Base-by-base conservation (phyloP, 2,329 filamentous ascomycete genomes). In the Ophiostoma pallidulum region DNA sequence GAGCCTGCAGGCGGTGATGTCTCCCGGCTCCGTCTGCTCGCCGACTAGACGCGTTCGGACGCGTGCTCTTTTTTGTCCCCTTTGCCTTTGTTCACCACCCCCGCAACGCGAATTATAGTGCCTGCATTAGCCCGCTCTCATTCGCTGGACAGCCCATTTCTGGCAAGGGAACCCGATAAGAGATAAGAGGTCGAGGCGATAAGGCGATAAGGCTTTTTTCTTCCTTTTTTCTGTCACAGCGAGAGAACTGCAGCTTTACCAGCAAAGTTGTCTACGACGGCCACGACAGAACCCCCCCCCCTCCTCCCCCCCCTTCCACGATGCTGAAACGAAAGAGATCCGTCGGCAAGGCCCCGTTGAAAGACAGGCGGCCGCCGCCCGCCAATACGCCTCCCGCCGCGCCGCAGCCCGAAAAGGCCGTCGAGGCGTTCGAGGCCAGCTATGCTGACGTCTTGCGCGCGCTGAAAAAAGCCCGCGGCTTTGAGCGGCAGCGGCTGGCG, bases 401-500 rank as follows among this genome's bases (percentile, higher is more conserved):
- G 7, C 50, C 53, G 2, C 47, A 51, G 19, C 53, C 53, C 2
- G 50, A 54, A 24, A 49, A 49, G 22, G 50, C 50, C 26, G 35
- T 54, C 13, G 31, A 31, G 13, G 19, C 31, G 8, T 54, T 55
- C 16, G 50, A 54, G 35, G 45, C 45, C 13, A 50, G 47, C 47
- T 22, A 45, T 5, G 35, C 77, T 59, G 72, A 80, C 31, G 69
- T 91, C 8, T 73, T 74, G 52, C 74, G 78, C 49, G 82, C 82
- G 1, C 71, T 91, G 51, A 88, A 88, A 63, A 70, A 73, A 10
- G 82, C 81, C 48, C 87, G 86, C 60, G 81, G 82, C 40, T 84
- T 87, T 59, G 86, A 91, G 68, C 75, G 85, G 39, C 86, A 91
- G 65, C 85, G 88, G 54, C 73, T 85, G 51, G 74, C 82, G 52